Evolutionary conservation across 371 early-diverging fungal genomes (phyloP).

Genomic region (Sporodiniella umbellata): DNA sequence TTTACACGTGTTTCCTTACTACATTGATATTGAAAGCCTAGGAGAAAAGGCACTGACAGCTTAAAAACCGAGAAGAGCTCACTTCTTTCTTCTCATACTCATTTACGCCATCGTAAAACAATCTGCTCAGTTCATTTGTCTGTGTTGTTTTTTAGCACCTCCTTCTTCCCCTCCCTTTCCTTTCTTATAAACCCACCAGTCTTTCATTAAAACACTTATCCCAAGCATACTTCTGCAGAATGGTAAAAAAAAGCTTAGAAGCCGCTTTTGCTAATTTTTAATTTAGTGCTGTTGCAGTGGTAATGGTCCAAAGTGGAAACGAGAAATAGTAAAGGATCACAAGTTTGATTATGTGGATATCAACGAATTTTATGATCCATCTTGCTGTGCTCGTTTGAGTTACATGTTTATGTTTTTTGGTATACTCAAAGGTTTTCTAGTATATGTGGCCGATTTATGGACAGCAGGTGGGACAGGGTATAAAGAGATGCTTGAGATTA

Average conservation of each 20-base stretch:
- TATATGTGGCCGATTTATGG: constrained; percentile 74
- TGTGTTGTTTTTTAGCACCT: too few relatives aligned
- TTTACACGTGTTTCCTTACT: neutral
- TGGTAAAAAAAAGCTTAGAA: neutral
- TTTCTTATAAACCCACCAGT: too few relatives aligned
- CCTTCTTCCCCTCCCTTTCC: neutral
- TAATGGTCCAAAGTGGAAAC: constrained; percentile 68
- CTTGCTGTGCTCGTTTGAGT: constrained; percentile 38
- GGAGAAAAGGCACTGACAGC: neutral
- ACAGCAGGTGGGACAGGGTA: constrained; percentile 44
- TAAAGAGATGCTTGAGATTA: neutral
- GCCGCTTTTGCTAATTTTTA: neutral
- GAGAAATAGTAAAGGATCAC: constrained; percentile 82
- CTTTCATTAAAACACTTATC: too few relatives aligned
- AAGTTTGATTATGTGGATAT: constrained; percentile 89
- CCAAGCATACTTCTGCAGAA: neutral
- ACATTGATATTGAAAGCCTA: neutral
- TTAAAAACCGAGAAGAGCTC: neutral
- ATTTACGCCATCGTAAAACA: neutral
- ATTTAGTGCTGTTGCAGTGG: constrained; percentile 6
- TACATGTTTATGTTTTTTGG: constrained; percentile 70
- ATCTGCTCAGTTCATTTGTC: too few relatives aligned
- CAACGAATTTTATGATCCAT: constrained; percentile 69
- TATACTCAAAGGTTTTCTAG: constrained; percentile 74
- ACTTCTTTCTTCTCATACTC: neutral